Percentiles rank a stretch among this genome's conserved stretches.
Conservation (phyloP, 352 stramenopile genomes). For the Blastocystis sp. region DNA sequence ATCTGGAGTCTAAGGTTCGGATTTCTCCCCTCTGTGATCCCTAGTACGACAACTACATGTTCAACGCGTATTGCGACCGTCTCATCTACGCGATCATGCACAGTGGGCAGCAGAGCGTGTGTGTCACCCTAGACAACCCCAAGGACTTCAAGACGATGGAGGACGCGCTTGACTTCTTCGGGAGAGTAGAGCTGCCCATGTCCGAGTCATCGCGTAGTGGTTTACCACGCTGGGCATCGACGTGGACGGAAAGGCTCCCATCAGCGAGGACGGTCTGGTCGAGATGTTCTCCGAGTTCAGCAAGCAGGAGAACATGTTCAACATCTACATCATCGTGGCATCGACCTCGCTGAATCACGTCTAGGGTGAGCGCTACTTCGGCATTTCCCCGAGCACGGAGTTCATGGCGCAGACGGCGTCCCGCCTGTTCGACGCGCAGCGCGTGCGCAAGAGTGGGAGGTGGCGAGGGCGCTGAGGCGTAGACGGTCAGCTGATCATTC, state of each 20-base stretch:
- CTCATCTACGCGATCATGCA: constrained; percentile 48
- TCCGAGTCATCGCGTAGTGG: not conserved
- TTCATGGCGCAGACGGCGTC: not conserved
- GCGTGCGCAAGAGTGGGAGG: constrained; percentile 6
- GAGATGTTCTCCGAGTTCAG: constrained; percentile 66
- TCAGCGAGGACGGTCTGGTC: constrained; percentile 2
- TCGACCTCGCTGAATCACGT: not conserved
- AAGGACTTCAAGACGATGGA: constrained; percentile 55
- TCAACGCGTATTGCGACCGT: constrained; percentile 55
- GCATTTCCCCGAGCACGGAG: constrained; percentile 46
- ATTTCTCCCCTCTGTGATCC: not conserved
- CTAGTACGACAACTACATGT: constrained; percentile 54
- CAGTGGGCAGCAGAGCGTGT: not conserved
- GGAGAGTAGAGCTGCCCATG: not conserved
- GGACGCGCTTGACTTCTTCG: constrained; percentile 59
- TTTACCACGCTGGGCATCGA: constrained; percentile 56
- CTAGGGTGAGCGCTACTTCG: constrained; percentile 68
- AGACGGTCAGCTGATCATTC: constrained; percentile 23
- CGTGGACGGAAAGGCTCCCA: constrained; percentile 27
- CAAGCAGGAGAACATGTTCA: constrained; percentile 66
- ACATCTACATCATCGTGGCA: constrained; percentile 46
- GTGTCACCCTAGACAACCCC: constrained; percentile 45
- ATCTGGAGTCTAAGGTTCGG: constrained; percentile 54
- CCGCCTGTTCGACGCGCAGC: constrained; percentile 33
- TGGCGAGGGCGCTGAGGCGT: not conserved